These are phyloP conservation scores for Entomortierella lignicola DNA, from an alignment of 192 early-diverging fungal genomes.

Conservation along the genomic window DNA sequence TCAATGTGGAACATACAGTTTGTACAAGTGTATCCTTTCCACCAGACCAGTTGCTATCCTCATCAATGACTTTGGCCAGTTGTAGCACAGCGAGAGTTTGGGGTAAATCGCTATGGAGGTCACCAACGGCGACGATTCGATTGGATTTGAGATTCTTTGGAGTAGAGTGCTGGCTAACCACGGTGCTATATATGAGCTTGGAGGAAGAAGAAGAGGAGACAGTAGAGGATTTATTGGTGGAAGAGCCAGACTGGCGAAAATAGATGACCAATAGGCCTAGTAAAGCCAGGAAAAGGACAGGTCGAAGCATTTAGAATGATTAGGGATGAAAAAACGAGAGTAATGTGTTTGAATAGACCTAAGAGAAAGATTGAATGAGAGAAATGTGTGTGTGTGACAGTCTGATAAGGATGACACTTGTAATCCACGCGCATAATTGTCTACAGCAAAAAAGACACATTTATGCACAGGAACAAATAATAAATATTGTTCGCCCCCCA, in stretches of 20 bases:
- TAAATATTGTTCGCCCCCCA: too few relatives aligned
- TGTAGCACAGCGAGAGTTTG: constrained; percentile 64
- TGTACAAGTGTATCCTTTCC: constrained; percentile 71
- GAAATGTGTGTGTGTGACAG: too few relatives aligned
- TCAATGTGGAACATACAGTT: constrained; percentile 55
- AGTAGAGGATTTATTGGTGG: not conserved
- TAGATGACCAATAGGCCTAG: constrained; percentile 27
- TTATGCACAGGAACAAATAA: too few relatives aligned
- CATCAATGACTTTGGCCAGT: constrained; percentile 70
- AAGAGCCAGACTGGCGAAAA: not conserved
- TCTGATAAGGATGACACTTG: too few relatives aligned
- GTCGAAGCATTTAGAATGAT: constrained; percentile 26
- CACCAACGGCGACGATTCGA: constrained; percentile 76
- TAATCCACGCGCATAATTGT: too few relatives aligned
- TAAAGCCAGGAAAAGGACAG: constrained; percentile 21
- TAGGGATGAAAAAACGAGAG: not conserved
- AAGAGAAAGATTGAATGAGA: too few relatives aligned
- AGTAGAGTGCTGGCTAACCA: too few relatives aligned
- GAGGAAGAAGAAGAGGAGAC: not conserved
- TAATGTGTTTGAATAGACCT: too few relatives aligned
- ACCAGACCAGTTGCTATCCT: constrained; percentile 70
- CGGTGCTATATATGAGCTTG: too few relatives aligned
- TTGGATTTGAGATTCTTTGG: not conserved
- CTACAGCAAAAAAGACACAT: too few relatives aligned
- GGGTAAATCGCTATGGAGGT: constrained; percentile 76